Evolutionary conservation across 1,284 basidiomycete genomes (phyloP).

Genomic region (Ustilago sp.): DNA sequence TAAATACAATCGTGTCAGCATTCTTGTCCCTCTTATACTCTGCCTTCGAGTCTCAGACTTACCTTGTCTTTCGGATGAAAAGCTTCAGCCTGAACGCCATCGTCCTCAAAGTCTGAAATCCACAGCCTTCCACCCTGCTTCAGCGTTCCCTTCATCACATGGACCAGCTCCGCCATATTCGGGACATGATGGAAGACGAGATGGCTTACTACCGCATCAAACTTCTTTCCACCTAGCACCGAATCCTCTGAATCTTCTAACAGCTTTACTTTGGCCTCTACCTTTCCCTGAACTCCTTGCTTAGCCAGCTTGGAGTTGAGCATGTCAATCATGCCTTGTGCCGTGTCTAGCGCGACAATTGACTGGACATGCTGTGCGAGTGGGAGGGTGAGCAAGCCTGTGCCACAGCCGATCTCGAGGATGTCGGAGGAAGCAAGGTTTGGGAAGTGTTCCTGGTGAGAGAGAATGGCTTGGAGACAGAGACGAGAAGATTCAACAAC

Average conservation of each 20-base stretch:
- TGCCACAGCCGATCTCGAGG: constrained; percentile 51
- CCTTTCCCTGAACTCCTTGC: constrained; percentile 9
- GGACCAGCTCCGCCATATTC: constrained; percentile 27
- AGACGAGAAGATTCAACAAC: constrained; percentile 34
- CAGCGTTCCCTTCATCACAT: constrained; percentile 31
- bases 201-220: constrained; percentile 40
- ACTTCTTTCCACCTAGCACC: constrained; percentile 23
- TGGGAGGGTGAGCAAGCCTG: constrained; percentile 39
- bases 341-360: constrained; percentile 38
- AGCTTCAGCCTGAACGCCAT: constrained; percentile 27
- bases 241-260: constrained; percentile 41
- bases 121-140: constrained; percentile 26
- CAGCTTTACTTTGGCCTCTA: constrained; percentile 32
- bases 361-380: constrained; percentile 25
- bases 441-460: constrained; percentile 11
- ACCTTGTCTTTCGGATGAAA: constrained; percentile 54
- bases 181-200: constrained; percentile 54
- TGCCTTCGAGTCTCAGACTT: not conserved
- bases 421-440: constrained; percentile 10
- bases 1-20: not conserved
- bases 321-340: constrained; percentile 46
- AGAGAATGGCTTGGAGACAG: constrained; percentile 34
- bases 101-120: constrained; percentile 47
- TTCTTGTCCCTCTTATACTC: not conserved
- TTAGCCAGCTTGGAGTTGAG: constrained; percentile 24